phyloP scores from a whole-genome alignment of 148 eudicot genomes.

The Drosera capensis region DNA sequence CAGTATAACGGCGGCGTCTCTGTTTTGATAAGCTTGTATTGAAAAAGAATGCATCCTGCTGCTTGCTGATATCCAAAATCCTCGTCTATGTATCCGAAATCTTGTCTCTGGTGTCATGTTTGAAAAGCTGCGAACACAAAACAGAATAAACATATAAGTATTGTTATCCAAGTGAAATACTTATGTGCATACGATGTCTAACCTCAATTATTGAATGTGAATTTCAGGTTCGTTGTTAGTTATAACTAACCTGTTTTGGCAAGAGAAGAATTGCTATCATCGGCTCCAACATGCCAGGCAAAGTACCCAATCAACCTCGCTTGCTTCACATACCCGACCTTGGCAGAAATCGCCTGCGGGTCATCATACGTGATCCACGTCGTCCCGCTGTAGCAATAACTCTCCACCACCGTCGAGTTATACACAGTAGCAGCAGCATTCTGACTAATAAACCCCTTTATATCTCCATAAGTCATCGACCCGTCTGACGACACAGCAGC shows the following conservation, averaged over 20 bases:
- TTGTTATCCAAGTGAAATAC: no score
- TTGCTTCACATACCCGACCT: slow-evolving; percentile 33
- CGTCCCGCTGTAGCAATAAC: slow-evolving; percentile 37
- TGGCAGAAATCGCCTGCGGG: slow-evolving; percentile 16
- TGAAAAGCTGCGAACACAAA: no score
- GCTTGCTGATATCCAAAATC: no score
- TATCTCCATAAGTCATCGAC: slow-evolving; percentile 8
- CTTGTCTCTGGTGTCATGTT: no score
- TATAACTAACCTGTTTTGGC: slow-evolving; percentile 24
- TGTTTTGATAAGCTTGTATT: no score
- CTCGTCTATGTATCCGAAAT: no score
- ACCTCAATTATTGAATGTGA: no score
- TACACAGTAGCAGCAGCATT: slow-evolving; percentile 17
- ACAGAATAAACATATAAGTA: no score
- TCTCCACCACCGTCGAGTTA: slow-evolving; percentile 17
- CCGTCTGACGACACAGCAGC: slow-evolving; percentile 12
- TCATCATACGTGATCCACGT: slow-evolving; percentile 62
- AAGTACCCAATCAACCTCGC: slow-evolving; percentile 34
- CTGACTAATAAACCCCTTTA: slow-evolving; percentile 13
- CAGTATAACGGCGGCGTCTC: no score
- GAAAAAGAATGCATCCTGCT: no score
- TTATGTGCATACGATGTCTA: no score
- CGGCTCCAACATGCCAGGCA: slow-evolving; percentile 39
- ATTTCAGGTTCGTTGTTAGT: no score
- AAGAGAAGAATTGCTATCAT: slow-evolving; percentile 29